Evolutionary conservation across 1,284 basidiomycete genomes (phyloP).

Genomic region (Meira nashicola): DNA sequence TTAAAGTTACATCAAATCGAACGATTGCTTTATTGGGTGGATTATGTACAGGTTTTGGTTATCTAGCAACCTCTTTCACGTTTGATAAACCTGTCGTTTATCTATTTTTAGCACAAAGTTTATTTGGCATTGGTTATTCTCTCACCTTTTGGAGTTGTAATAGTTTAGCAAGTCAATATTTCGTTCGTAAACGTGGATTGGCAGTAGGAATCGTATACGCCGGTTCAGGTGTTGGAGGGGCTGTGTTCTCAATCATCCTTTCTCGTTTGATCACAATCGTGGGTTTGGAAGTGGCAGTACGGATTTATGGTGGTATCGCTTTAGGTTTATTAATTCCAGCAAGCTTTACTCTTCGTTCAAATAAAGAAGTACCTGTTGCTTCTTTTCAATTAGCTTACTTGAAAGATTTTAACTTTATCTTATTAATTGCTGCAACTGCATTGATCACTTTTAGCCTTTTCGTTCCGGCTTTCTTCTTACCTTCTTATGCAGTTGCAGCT

Average conservation of each 20-base stretch:
- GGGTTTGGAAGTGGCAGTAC: constrained; percentile 40
- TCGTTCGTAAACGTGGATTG: constrained; percentile 42
- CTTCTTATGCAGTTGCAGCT: constrained; percentile 49
- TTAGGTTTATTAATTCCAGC: constrained; percentile 16
- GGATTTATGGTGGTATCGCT: constrained; percentile 29
- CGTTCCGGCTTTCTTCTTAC: constrained; percentile 53
- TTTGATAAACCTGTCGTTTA: constrained; percentile 11
- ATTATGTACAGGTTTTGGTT: constrained; percentile 30
- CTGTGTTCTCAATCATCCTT: constrained; percentile 40
- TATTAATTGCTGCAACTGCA: constrained; percentile 45
- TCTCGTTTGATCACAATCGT: constrained; percentile 29
- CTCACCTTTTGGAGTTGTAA: constrained; percentile 29
- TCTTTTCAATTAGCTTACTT: constrained; percentile 25
- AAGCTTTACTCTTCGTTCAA: constrained; percentile 20
- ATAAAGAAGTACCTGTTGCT: constrained; percentile 1
- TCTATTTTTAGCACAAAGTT: constrained; percentile 19
- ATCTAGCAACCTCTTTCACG: constrained; percentile 41
- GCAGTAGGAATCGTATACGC: constrained; percentile 52
- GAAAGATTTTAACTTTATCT: constrained; percentile 38
- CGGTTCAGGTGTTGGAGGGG: constrained; percentile 51
- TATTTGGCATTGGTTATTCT: constrained; percentile 26
- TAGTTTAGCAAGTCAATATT: constrained; percentile 41
- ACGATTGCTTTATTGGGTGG: constrained; percentile 34
- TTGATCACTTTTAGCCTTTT: constrained; percentile 52
- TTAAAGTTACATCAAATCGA: constrained; percentile 39